Evolutionary conservation across 2,329 filamentous ascomycete genomes (phyloP), one percentile per base, ranked within the genome.

Genomic region (Fusarium equiseti): DNA sequence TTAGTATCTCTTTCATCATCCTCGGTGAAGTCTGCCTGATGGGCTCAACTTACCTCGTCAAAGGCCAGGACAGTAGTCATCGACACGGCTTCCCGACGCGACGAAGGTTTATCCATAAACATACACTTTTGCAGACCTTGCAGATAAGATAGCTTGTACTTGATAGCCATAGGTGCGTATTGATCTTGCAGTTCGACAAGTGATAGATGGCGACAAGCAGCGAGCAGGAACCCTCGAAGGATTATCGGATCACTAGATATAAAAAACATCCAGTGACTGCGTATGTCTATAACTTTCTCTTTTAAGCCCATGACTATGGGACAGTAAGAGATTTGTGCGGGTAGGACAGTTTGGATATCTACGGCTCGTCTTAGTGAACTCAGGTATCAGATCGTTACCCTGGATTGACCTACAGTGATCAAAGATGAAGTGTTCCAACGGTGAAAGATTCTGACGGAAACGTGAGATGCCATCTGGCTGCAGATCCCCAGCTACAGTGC

Each of bases 201-300:
- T 0, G 62, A 57, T 29, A 65, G 11, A 22, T 65, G 48, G 1
- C 62, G 62, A 15, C 62, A 65, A 1, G 62, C 45, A 2, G 52
- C 45, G 3, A 65, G 40, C 5, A 65, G 32, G 18, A 45, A 65
- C 0, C 62, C 62, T 12, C 40, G 13, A 0, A 65, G 11, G 2
- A 65, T 50, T 2, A 65, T 49, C 0, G 32, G 45, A 5, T 65
- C 62, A 15, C 15, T 59, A 3, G 62, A 42, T 8, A 44, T 18
- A 1, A 65, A 59, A 4, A 58, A 65, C 11, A 65, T 65, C 62
- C 62, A 65, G 11, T 65, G 50, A 1, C 26, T 51, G 27, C 62
- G 35, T 3, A 65, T 51, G 5, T 59, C 22, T 8, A 31, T 24
- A 3, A 49, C 32, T 24, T 64, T 31, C 3, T 59, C 42, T 8